Evolutionary conservation across 352 stramenopile species (phyloP), one percentile per base, ranked within the genome.

Genomic region (Globisporangium irregulare): DNA sequence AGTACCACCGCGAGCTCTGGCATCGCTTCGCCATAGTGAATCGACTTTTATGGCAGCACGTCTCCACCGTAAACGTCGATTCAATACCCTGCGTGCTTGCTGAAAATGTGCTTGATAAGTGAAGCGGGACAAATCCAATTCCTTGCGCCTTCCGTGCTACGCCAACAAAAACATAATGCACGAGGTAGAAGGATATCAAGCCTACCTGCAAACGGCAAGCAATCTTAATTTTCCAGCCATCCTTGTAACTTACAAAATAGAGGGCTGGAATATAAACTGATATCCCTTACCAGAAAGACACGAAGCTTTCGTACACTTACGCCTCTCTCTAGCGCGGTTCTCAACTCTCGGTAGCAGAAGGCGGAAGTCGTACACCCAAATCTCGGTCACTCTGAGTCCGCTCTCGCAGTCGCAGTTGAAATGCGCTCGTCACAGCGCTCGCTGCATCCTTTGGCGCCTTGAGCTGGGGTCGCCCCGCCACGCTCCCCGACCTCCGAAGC

Each of bases 401-500:
- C 46, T 85, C 77, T 27, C 78, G 67, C 53, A 82, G 70, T 41
- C 64, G 73, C 9, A 73, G 71, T 6, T 71, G 69, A 8, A 70
- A 69, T 3, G 58, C 38, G 12, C 53, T 62, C 24, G 36, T 43
- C 54, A 43, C 41, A 15, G 38, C 43, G 9, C 27, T 43, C 5
- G 32, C 48, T 1, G 59, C 51, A 41, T 71, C 63, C 38, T 64
- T 55, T 27, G 55, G 12, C 25, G 29, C 18, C 7, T 48, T 65
- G 5, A 22, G 29, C 4, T 50, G 43, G 4, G 62, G 55, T 46
- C 46, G 48, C 2, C 22, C 34, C 14, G 62, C 34, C n/a, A 73
- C 60, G n/a, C 65, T 76, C 10, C 32, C 48, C 6, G 72, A 66
- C 9, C 82, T 78, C 2, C 84, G 84, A 32, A 91, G 62, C 68